Evolutionary conservation across 2,329 filamentous ascomycete genomes (phyloP).

Genomic region (Xylaria sp.): DNA sequence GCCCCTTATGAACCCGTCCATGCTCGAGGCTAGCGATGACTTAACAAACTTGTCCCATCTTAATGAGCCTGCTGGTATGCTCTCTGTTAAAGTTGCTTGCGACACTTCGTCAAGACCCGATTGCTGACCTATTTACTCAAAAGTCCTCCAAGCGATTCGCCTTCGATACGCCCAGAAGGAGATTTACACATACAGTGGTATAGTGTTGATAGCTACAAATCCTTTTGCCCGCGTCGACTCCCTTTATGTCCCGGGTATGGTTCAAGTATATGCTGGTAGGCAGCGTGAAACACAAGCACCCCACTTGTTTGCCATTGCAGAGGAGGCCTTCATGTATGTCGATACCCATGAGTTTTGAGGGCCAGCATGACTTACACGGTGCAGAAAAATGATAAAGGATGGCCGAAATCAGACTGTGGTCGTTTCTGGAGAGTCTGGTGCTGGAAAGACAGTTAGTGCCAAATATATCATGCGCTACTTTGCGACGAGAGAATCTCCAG

Average conservation of each 20-base stretch:
- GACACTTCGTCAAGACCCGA: slow-evolving; percentile 34
- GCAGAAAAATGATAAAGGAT: slow-evolving; percentile 95
- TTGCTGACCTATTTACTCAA: slow-evolving; percentile 31
- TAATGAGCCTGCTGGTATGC: slow-evolving; percentile 91
- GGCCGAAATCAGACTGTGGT: slow-evolving; percentile 97
- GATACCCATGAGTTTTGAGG: slow-evolving; percentile 5
- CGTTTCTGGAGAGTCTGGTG: slow-evolving; percentile 98
- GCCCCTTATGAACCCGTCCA: slow-evolving; percentile 95
- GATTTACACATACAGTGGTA: slow-evolving; percentile 99
- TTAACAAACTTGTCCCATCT: slow-evolving; percentile 96
- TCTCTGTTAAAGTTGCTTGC: slow-evolving; percentile 15
- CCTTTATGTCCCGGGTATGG: slow-evolving; percentile 98
- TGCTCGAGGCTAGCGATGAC: slow-evolving; percentile 98
- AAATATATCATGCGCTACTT: slow-evolving; percentile 99
- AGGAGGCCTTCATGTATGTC: slow-evolving; percentile 92
- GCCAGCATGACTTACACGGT: slow-evolving; percentile 51
- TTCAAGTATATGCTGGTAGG: slow-evolving; percentile 98
- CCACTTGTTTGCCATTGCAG: slow-evolving; percentile 97
- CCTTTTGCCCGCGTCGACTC: slow-evolving; percentile 98
- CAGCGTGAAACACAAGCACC: slow-evolving; percentile 96
- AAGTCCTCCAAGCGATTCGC: slow-evolving; percentile 96
- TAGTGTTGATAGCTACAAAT: slow-evolving; percentile 98
- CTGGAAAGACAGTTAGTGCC: slow-evolving; percentile 97
- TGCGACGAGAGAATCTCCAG: slow-evolving; percentile 93
- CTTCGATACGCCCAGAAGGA: slow-evolving; percentile 98